Percentiles rank a stretch among this genome's conserved stretches.
Conservation (phyloP, 768 basidiomycete species). For the Ramaria rubella region DNA sequence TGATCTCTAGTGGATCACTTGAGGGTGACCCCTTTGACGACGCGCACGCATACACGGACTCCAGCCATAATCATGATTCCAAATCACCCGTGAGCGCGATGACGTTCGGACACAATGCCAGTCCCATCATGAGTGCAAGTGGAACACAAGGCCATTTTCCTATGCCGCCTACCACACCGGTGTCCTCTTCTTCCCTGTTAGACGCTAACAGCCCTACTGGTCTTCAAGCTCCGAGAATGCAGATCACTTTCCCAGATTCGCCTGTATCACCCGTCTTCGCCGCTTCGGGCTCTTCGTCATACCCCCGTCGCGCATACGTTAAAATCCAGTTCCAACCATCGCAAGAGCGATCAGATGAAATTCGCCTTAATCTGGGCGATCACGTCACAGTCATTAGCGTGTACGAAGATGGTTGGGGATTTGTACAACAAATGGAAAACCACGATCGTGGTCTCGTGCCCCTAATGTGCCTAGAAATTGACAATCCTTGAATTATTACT, state of each 20-base stretch:
- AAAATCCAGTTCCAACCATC: neutral
- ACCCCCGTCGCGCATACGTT: slow-evolving; percentile 4
- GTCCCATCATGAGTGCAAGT: neutral
- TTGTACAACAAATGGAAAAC: slow-evolving; percentile 41
- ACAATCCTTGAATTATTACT: neutral
- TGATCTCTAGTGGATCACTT: neutral
- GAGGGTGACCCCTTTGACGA: slow-evolving; percentile 7
- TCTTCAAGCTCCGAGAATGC: neutral
- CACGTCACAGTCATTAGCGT: slow-evolving; percentile 43
- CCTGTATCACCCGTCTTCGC: slow-evolving; percentile 9
- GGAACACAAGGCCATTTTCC: slow-evolving; percentile 5
- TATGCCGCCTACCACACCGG: neutral
- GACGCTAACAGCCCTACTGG: neutral
- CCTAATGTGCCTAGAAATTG: slow-evolving; percentile 48
- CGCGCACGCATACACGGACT: neutral
- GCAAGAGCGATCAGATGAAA: slow-evolving; percentile 39
- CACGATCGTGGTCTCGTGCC: slow-evolving; percentile 44
- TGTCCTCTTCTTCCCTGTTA: neutral
- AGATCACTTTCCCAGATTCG: slow-evolving; percentile 7
- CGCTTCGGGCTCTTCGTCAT: slow-evolving; percentile 1
- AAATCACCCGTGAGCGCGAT: neutral
- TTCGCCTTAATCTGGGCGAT: slow-evolving; percentile 46
- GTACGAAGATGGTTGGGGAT: slow-evolving; percentile 70
- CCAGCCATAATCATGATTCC: neutral
- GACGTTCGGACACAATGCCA: neutral